Evolutionary conservation across 2,329 filamentous ascomycete genomes (phyloP).

Genomic region (Xenoacremonium recifei): DNA sequence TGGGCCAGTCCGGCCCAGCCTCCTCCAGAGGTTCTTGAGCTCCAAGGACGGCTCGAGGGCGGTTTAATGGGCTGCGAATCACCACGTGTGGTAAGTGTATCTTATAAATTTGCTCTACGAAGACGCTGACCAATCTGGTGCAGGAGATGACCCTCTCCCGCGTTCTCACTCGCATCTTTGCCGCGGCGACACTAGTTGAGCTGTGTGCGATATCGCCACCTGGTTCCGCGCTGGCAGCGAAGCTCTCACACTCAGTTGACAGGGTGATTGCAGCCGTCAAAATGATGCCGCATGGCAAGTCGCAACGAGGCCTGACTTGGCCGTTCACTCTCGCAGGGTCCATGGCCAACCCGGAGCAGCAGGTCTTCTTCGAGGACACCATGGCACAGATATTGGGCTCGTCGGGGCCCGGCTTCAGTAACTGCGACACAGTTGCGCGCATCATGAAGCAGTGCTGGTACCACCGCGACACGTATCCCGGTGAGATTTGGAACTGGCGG

Average conservation of each 20-base stretch:
- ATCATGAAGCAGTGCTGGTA: constrained; percentile 16
- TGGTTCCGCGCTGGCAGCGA: not conserved
- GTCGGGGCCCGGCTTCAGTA: constrained; percentile 12
- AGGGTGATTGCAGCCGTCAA: constrained; percentile 9
- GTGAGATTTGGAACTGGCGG: constrained; percentile 12
- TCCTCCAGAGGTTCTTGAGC: not conserved
- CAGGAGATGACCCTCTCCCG: no score
- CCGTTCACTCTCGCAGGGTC: constrained; percentile 15
- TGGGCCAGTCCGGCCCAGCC: no score
- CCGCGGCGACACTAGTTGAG: constrained; percentile 14
- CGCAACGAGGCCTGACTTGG: constrained; percentile 14
- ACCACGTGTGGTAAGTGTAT: no score
- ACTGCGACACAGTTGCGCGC: constrained; percentile 14
- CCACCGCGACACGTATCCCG: not conserved
- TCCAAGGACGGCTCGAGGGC: no score
- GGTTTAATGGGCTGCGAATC: no score
- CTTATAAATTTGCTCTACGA: no score
- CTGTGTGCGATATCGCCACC: constrained; percentile 6
- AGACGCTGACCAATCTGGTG: no score
- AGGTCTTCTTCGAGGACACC: constrained; percentile 14
- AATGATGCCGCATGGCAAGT: constrained; percentile 7
- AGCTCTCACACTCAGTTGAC: constrained; percentile 1
- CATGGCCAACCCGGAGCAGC: constrained; percentile 9
- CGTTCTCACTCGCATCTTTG: constrained; percentile 9
- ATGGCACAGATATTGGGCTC: constrained; percentile 5